Conservation (phyloP, 768 basidiomycete species). For the Mycena indigotica region DNA sequence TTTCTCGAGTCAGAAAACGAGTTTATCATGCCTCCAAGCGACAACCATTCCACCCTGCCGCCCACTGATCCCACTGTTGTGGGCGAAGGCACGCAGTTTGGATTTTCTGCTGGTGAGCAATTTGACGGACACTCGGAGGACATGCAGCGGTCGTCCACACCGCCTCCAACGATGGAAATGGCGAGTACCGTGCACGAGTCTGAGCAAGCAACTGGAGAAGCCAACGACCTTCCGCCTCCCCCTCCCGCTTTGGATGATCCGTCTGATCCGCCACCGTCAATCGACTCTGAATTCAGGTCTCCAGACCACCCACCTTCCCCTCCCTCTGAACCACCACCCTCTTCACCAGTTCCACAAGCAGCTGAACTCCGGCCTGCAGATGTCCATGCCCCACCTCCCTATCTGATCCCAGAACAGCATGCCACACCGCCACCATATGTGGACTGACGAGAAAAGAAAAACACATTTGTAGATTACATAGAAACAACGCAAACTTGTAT, state of each 20-base stretch:
- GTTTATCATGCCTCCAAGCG: slow-evolving; percentile 61
- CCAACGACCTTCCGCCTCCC: slow-evolving; percentile 64
- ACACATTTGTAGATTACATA: slow-evolving; percentile 21
- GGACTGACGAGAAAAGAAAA: slow-evolving; percentile 41
- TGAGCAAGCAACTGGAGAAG: slow-evolving; percentile 42
- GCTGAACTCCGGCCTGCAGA: slow-evolving; percentile 42
- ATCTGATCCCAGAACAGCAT: slow-evolving; percentile 57
- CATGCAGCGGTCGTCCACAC: slow-evolving; percentile 62
- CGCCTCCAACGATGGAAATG: slow-evolving; percentile 78
- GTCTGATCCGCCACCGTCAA: slow-evolving; percentile 84
- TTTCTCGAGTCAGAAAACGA: slow-evolving; percentile 83
- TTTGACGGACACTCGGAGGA: slow-evolving; percentile 82
- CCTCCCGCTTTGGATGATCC: slow-evolving; percentile 86
- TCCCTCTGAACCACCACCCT: slow-evolving; percentile 34
- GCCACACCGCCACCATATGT: slow-evolving; percentile 66
- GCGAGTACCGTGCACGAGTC: slow-evolving; percentile 61
- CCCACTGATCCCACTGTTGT: slow-evolving; percentile 43
- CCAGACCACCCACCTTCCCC: slow-evolving; percentile 43
- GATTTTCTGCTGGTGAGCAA: slow-evolving; percentile 69
- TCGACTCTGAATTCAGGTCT: slow-evolving; percentile 75
- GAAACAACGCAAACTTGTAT: slow-evolving; percentile 21
- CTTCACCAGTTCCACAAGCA: slow-evolving; percentile 36
- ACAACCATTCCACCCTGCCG: slow-evolving; percentile 40
- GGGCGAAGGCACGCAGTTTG: slow-evolving; percentile 80
- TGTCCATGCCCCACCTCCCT: slow-evolving; percentile 77